Evolutionary conservation across 2,329 filamentous ascomycete genomes (phyloP).

Genomic region (Verticillium dahliae): DNA sequence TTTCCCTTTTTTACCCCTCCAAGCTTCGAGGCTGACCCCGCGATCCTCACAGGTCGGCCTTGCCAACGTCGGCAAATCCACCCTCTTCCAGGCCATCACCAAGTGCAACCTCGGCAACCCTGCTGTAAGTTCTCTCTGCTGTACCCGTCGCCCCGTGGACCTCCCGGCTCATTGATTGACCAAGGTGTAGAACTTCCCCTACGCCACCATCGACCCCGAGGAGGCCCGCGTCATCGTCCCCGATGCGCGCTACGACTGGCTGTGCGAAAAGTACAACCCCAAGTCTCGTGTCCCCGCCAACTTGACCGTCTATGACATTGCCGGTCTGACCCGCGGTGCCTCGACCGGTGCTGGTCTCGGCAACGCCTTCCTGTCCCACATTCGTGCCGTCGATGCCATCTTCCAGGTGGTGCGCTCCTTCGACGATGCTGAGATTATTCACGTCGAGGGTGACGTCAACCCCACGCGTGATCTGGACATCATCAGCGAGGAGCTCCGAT

Average conservation of each 20-base stretch:
- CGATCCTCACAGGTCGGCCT: conserved; percentile 64
- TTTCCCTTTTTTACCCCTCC: not conserved
- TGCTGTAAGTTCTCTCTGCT: conserved; percentile 56
- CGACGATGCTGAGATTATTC: conserved; percentile 98
- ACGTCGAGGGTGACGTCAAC: conserved; percentile 98
- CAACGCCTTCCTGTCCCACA: conserved; percentile 97
- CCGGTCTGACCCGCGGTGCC: conserved; percentile 89
- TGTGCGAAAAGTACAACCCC: conserved; percentile 93
- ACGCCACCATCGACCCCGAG: conserved; percentile 98
- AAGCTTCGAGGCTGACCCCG: not conserved
- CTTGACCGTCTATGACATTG: conserved; percentile 97
- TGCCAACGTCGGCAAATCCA: conserved; percentile 98
- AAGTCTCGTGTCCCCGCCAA: conserved; percentile 97
- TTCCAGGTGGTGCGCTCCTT: conserved; percentile 97
- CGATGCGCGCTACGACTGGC: conserved; percentile 93
- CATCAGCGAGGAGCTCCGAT: conserved; percentile 90
- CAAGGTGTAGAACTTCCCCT: conserved; percentile 77
- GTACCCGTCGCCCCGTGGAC: conserved; percentile 16
- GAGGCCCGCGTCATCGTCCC: conserved; percentile 96
- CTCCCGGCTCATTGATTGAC: conserved; percentile 20
- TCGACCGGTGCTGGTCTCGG: conserved; percentile 96
- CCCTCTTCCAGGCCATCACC: conserved; percentile 98
- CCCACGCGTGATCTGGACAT: conserved; percentile 91
- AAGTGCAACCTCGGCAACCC: conserved; percentile 97
- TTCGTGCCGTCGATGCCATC: conserved; percentile 95